A percentile compares a stretch with the other conserved stretches of the same genome.
These are phyloP conservation scores for Clitoria ternatea DNA, from an alignment of 306 rosid species.

Conservation along the genomic window DNA sequence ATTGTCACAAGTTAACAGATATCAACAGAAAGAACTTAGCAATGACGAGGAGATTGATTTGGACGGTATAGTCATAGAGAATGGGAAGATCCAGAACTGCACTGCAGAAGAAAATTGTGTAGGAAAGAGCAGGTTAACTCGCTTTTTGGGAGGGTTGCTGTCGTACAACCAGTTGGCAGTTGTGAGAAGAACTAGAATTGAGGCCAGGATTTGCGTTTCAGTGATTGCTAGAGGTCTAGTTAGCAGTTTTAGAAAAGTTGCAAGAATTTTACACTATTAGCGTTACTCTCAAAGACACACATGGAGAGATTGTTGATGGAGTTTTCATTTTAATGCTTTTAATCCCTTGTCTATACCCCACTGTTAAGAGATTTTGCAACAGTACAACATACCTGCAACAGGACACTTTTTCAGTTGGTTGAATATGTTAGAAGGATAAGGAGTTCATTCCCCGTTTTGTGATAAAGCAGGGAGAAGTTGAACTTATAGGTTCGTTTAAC, in stretches of 20 bases:
- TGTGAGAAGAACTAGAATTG: constrained; percentile 27
- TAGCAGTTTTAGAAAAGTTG: constrained; percentile 49
- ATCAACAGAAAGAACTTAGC: constrained; percentile 22
- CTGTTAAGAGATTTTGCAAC: background rate
- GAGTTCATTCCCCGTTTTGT: background rate
- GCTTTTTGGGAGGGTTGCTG: constrained; percentile 51
- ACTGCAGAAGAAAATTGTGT: constrained; percentile 14
- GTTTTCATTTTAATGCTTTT: constrained; percentile 3
- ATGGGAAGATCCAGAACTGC: constrained; percentile 34
- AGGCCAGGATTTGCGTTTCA: constrained; percentile 32
- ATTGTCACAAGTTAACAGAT: constrained; percentile 20
- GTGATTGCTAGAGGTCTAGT: constrained; percentile 39
- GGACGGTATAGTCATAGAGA: constrained; percentile 44
- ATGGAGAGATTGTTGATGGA: constrained; percentile 24
- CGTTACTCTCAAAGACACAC: constrained; percentile 22
- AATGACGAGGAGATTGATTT: constrained; percentile 28
- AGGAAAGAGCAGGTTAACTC: constrained; percentile 28
- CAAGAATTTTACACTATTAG: constrained; percentile 40
- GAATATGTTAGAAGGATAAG: background rate
- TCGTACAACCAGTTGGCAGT: constrained; percentile 35
- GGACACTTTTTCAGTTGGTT: background rate
- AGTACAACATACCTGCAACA: background rate
- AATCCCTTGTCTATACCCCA: background rate
- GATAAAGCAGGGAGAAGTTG: background rate
- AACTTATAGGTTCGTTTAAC: background rate